Evolutionary conservation across 1,139 yeast genomes (phyloP), one percentile per base, ranked within the genome.

Genomic region (Geotrichum fermentans): DNA sequence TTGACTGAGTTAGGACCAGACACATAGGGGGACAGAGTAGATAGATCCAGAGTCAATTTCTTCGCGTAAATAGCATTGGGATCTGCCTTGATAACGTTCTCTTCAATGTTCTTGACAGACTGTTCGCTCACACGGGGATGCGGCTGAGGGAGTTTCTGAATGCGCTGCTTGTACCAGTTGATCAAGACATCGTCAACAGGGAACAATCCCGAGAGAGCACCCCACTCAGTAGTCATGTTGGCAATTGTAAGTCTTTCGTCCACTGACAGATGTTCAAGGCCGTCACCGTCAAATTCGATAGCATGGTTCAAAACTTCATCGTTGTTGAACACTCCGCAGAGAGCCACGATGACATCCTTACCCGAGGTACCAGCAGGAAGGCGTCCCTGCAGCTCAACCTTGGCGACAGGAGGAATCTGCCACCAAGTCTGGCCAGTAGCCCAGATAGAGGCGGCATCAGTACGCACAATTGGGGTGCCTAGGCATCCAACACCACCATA

Each of bases 361-460:
- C 99, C 99, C 7, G 96, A 82, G 16, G 87, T 90, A 20, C 97
- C 97, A 50, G 76, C 71, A 18, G 94, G 96, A 52, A 92, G 77
- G 57, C 78, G 69, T 39, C 97, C 97, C 57, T 77, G 75, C 52
- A 92, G 75, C 67, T 87, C 95, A 11, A 92, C 97, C 63, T 82
- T 82, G 37, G 98, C 98, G 20, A 92, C 97, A 1, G 98, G 98
- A 3, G 99, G 99, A 52, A 92, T 87, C 78, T 94, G 98, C 98
- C 98, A 92, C 99, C 99, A 92, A 3, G 98, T 94, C 71, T 88
- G 95, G 40, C 97, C 97, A 0, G 98, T 92, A 14, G 98, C 97
- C 99, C 99, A 92, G 58, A 94, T 92, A 5, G 97, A 82, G 1
- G 99, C 98, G 18, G 97, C 98, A 68, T 92, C 99, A 0, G 99